Percentiles rank a stretch among this genome's conserved stretches.
These are phyloP conservation scores for Cylindrodendrum hubeiense DNA, from an alignment of 2,329 filamentous ascomycete species.

Conservation along the genomic window DNA sequence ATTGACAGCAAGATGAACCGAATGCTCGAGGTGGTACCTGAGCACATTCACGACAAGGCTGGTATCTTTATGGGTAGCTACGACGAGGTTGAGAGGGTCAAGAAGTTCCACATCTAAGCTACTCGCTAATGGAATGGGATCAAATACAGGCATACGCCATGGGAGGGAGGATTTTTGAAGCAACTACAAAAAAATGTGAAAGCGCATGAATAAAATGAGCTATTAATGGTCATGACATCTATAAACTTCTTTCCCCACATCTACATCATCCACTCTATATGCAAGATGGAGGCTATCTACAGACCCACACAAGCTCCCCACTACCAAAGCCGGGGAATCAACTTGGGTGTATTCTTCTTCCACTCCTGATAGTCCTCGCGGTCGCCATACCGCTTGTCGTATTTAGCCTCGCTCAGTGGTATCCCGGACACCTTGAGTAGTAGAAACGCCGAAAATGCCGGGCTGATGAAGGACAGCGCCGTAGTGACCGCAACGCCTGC, in stretches of 20 bases:
- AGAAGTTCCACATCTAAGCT: slow-evolving; percentile 74
- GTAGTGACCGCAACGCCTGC: slow-evolving; percentile 46
- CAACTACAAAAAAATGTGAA: slow-evolving; percentile 36
- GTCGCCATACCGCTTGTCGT: slow-evolving; percentile 73
- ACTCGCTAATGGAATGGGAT: slow-evolving; percentile 14
- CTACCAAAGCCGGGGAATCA: slow-evolving; percentile 70
- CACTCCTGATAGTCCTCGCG: slow-evolving; percentile 75
- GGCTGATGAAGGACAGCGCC: slow-evolving; percentile 67
- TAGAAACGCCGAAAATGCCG: slow-evolving; percentile 73
- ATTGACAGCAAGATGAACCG: slow-evolving; percentile 91
- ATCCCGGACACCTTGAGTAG: slow-evolving; percentile 74
- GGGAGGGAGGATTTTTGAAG: slow-evolving; percentile 34
- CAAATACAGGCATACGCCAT: slow-evolving; percentile 1
- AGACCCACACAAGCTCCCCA: background rate
- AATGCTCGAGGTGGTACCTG: slow-evolving; percentile 89
- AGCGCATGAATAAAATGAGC: slow-evolving; percentile 40
- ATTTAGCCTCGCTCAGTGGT: slow-evolving; percentile 76
- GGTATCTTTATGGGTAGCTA: slow-evolving; percentile 97
- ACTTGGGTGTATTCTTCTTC: slow-evolving; percentile 75
- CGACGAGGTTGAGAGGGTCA: slow-evolving; percentile 96
- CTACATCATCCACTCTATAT: background rate
- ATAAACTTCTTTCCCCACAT: background rate
- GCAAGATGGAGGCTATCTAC: background rate
- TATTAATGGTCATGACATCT: slow-evolving; percentile 39
- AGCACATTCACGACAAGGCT: slow-evolving; percentile 93